These are phyloP conservation scores for Mortierella antarctica DNA, from an alignment of 192 early-diverging fungal species.

Conservation along the genomic window DNA sequence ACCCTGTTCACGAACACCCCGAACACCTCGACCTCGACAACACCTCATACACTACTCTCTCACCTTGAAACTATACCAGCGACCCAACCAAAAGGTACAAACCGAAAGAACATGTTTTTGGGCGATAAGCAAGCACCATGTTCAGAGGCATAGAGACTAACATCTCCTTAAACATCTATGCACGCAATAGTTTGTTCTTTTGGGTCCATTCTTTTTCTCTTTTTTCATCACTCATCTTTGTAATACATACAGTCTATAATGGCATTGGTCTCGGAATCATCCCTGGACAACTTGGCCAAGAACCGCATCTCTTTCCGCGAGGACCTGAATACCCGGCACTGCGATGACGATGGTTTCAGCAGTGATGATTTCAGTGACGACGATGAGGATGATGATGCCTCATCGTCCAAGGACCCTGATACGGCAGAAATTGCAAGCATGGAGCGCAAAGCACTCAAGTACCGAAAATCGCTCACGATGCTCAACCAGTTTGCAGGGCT, in stretches of 20 bases:
- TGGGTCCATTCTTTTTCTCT: not conserved
- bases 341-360: constrained; percentile 25
- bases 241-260: not conserved
- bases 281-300: constrained; percentile 20
- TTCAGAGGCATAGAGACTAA: no score
- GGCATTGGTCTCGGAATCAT: constrained; percentile 20
- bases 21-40: no score
- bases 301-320: constrained; percentile 44
- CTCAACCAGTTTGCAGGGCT: constrained; percentile 33
- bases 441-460: constrained; percentile 34
- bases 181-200: not conserved
- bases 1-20: no score
- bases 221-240: not conserved
- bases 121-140: no score
- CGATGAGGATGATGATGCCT: constrained; percentile 13
- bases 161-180: not conserved
- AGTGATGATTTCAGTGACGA: constrained; percentile 18
- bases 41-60: no score
- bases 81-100: no score
- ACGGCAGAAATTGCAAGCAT: constrained; percentile 46
- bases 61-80: no score
- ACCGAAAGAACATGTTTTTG: no score
- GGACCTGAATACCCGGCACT: constrained; percentile 34
- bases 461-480: constrained; percentile 46
- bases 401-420: constrained; percentile 27